These are phyloP conservation scores for Barbarea vulgaris DNA, from an alignment of 345 rosid genomes.

Conservation along the genomic window DNA sequence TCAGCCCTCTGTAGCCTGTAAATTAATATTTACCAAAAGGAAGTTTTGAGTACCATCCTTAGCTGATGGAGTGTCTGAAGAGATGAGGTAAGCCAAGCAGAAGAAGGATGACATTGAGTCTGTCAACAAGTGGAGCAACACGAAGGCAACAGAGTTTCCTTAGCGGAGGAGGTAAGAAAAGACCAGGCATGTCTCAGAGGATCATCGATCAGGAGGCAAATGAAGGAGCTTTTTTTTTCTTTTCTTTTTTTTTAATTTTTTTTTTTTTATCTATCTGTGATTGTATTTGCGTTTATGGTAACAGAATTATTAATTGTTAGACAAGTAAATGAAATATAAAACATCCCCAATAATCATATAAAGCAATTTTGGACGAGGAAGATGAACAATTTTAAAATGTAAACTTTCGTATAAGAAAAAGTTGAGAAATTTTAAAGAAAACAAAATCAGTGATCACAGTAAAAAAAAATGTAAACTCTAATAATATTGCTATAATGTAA, in stretches of 20 bases:
- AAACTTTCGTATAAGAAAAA: neutral
- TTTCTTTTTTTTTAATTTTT: too few relatives aligned
- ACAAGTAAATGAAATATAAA: neutral
- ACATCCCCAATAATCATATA: neutral
- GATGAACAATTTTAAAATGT: neutral
- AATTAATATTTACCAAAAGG: neutral
- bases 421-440: neutral
- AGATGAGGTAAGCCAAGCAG: too few relatives aligned
- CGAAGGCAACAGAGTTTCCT: conserved; percentile 35
- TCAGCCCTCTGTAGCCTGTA: conserved; percentile 54
- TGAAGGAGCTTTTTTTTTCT: too few relatives aligned
- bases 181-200: conserved; percentile 65
- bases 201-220: conserved; percentile 65
- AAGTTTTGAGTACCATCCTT: neutral
- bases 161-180: conserved; percentile 57
- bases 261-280: too few relatives aligned
- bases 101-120: too few relatives aligned
- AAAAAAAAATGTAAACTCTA: neutral
- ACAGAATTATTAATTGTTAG: too few relatives aligned
- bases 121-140: too few relatives aligned
- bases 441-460: too few relatives aligned
- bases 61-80: too few relatives aligned
- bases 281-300: too few relatives aligned
- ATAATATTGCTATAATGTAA: neutral
- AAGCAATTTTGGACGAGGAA: neutral